Evolutionary conservation across 768 basidiomycete species (phyloP).

Genomic region (Rubroboletus satanas): DNA sequence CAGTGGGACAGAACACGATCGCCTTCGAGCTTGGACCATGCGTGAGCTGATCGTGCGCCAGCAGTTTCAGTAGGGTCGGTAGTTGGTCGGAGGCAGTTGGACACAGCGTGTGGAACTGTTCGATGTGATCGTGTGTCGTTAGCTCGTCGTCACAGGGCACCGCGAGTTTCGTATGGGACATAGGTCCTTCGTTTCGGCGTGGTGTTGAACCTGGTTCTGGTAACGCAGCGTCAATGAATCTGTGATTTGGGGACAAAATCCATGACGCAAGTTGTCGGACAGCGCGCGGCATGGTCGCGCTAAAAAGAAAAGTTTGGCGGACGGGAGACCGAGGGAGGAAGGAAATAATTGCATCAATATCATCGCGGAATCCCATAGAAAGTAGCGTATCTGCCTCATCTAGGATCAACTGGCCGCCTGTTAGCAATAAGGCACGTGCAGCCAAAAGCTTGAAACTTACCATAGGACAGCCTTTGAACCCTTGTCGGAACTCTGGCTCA

Average conservation of each 20-base stretch:
- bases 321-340: slow-evolving; percentile 57
- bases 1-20: slow-evolving; percentile 82
- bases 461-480: slow-evolving; percentile 52
- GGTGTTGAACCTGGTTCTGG: slow-evolving; percentile 41
- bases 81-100: slow-evolving; percentile 63
- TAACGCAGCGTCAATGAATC: slow-evolving; percentile 70
- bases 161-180: not conserved
- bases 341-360: slow-evolving; percentile 68
- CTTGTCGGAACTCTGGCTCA: slow-evolving; percentile 51
- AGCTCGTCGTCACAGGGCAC: slow-evolving; percentile 7
- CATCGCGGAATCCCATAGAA: slow-evolving; percentile 89
- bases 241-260: slow-evolving; percentile 56
- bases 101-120: slow-evolving; percentile 79
- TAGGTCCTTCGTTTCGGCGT: not conserved
- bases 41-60: slow-evolving; percentile 83
- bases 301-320: slow-evolving; percentile 91
- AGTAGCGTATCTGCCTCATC: slow-evolving; percentile 92
- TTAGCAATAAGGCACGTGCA: not conserved
- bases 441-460: slow-evolving; percentile 38
- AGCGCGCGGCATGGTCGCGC: slow-evolving; percentile 73
- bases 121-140: slow-evolving; percentile 69
- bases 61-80: slow-evolving; percentile 71
- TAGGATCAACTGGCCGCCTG: slow-evolving; percentile 63
- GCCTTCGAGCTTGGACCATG: slow-evolving; percentile 66
- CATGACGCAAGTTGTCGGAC: slow-evolving; percentile 68